A percentile compares a stretch with the other conserved stretches of the same genome.
These are phyloP conservation scores for Cystobasidiaceae sp. DNA, from an alignment of 1,284 basidiomycete species.

Conservation along the genomic window DNA sequence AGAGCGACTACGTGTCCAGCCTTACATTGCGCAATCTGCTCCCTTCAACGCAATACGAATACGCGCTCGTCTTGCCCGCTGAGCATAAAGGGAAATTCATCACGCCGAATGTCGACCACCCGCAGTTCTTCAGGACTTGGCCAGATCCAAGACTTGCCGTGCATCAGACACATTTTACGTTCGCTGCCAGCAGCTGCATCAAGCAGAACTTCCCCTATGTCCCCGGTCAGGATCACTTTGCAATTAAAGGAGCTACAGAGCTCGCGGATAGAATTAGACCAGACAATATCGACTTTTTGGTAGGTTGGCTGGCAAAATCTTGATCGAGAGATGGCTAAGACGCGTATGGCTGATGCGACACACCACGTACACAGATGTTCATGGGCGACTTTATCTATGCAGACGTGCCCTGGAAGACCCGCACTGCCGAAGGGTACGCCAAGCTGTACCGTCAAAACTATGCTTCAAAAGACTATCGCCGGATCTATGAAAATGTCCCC, in stretches of 20 bases:
- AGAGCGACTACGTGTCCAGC: constrained; percentile 26
- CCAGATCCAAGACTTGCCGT: constrained; percentile 32
- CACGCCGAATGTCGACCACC: constrained; percentile 26
- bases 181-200: constrained; percentile 59
- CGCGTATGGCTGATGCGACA: neutral
- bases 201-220: constrained; percentile 46
- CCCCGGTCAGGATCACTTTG: constrained; percentile 41
- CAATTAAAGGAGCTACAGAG: constrained; percentile 38
- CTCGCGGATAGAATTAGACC: constrained; percentile 36
- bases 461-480: constrained; percentile 59
- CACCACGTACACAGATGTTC: constrained; percentile 19
- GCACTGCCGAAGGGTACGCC: constrained; percentile 56
- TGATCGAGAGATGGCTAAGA: constrained; percentile 50
- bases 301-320: constrained; percentile 51
- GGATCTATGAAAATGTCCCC: constrained; percentile 60
- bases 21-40: constrained; percentile 7
- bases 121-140: constrained; percentile 34
- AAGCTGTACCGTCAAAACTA: constrained; percentile 64
- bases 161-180: constrained; percentile 55
- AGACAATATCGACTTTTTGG: constrained; percentile 51
- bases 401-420: constrained; percentile 52
- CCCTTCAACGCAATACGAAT: constrained; percentile 31
- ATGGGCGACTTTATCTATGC: constrained; percentile 40
- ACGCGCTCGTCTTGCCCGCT: constrained; percentile 13
- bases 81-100: constrained; percentile 28